phyloP scores from a whole-genome alignment of 805 yeast species.

The Dipodascus geniculatus region DNA sequence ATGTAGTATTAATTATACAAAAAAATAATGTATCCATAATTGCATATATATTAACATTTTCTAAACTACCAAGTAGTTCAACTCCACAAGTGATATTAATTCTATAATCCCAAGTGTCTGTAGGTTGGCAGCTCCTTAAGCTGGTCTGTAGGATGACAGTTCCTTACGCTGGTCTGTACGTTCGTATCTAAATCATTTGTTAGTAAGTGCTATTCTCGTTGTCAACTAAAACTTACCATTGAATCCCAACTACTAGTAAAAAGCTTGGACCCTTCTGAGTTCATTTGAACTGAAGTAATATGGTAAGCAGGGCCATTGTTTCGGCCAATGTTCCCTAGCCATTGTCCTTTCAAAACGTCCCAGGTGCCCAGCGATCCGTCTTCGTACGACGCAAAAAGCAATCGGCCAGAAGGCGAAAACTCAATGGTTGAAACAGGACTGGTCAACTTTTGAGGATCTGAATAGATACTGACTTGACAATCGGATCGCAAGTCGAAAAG shows the following conservation, averaged over 20 bases:
- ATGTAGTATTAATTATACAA: too few relatives aligned
- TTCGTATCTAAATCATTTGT: neutral
- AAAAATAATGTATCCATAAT: too few relatives aligned
- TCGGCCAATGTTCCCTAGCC: constrained; percentile 15
- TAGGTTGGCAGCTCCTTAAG: too few relatives aligned
- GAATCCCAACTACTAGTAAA: constrained; percentile 77
- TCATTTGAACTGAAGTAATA: constrained; percentile 49
- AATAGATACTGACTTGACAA: constrained; percentile 46
- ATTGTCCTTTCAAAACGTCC: constrained; percentile 58
- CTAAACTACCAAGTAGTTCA: too few relatives aligned
- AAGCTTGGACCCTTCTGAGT: constrained; percentile 66
- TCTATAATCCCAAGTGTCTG: too few relatives aligned
- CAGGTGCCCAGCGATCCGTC: constrained; percentile 66
- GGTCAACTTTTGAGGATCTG: constrained; percentile 7
- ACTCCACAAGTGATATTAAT: too few relatives aligned
- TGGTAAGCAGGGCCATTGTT: constrained; percentile 18
- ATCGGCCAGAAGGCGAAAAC: constrained; percentile 61
- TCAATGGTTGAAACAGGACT: constrained; percentile 53
- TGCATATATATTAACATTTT: too few relatives aligned
- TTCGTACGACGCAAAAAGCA: constrained; percentile 63
- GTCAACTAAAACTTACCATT: neutral
- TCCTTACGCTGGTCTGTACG: neutral
- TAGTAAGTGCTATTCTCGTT: neutral
- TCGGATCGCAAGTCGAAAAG: constrained; percentile 70
- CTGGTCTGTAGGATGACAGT: too few relatives aligned